Conservation (phyloP, 2,329 filamentous ascomycete species). For the Ascochyta viciae-villosae region DNA sequence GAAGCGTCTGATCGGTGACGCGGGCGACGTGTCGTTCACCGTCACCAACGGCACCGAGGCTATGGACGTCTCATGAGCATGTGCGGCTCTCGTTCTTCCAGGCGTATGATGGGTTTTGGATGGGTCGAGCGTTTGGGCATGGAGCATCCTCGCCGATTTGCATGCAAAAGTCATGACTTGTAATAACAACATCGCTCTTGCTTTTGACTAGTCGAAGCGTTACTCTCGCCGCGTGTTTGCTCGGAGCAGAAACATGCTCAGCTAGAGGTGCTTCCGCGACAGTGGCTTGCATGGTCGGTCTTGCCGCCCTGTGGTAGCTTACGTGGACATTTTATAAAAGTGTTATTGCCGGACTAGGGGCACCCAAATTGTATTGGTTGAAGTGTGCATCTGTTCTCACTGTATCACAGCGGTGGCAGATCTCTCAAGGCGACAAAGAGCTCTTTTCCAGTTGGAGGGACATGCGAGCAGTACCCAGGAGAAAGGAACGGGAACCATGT, state of each 20-base stretch:
- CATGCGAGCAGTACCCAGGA: not conserved
- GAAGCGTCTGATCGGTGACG: constrained; percentile 89
- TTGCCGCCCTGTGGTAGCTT: constrained; percentile 6
- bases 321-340: not conserved
- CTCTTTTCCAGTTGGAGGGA: not conserved
- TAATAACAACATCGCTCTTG: constrained; percentile 5
- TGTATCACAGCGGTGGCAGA: not conserved
- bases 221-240: not conserved
- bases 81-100: constrained; percentile 8
- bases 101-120: constrained; percentile 34
- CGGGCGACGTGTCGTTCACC: constrained; percentile 77
- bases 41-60: constrained; percentile 64
- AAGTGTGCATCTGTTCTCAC: not conserved
- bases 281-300: constrained; percentile 1
- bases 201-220: not conserved
- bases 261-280: not conserved
- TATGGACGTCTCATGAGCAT: constrained; percentile 69
- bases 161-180: constrained; percentile 18
- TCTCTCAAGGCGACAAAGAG: too few species aligned
- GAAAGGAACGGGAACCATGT: not conserved
- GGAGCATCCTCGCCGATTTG: constrained; percentile 11
- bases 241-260: not conserved
- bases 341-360: not conserved
- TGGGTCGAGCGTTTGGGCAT: constrained; percentile 31
- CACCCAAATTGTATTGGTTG: not conserved